phyloP scores from a whole-genome alignment of 192 early-diverging fungal genomes.

The Entomortierella chlamydospora region DNA sequence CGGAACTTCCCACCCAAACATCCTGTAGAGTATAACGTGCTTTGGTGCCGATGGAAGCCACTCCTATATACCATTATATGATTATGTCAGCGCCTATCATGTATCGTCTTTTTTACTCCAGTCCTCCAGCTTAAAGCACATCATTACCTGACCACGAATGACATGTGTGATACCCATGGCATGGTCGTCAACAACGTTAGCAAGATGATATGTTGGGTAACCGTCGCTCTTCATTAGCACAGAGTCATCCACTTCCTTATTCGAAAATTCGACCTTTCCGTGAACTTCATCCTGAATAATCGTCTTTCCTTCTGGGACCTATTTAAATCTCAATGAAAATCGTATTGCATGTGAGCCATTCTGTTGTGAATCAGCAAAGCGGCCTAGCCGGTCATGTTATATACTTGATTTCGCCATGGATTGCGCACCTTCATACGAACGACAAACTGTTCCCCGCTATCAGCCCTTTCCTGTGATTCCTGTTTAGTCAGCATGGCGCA shows the following conservation, averaged over 20 bases:
- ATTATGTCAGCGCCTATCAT: no score
- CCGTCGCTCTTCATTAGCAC: constrained; percentile 95
- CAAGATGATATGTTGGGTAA: constrained; percentile 93
- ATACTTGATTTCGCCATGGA: no score
- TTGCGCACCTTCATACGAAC: constrained; percentile 75
- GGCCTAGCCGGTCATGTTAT: no score
- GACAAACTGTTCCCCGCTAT: constrained; percentile 67
- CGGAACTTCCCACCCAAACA: constrained; percentile 84
- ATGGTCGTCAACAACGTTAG: constrained; percentile 95
- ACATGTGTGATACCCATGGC: constrained; percentile 94
- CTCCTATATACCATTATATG: constrained; percentile 60
- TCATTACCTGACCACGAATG: constrained; percentile 80
- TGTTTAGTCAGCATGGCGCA: constrained; percentile 75
- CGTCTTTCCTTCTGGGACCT: constrained; percentile 67
- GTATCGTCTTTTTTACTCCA: no score
- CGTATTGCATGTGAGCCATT: no score
- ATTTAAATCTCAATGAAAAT: neutral
- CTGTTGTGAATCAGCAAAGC: no score
- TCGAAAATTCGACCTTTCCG: constrained; percentile 77
- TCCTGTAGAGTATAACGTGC: constrained; percentile 85
- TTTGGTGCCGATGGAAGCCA: constrained; percentile 96
- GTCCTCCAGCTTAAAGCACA: no score
- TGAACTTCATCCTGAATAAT: constrained; percentile 80
- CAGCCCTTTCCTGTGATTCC: constrained; percentile 75
- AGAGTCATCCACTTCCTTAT: constrained; percentile 85